These are phyloP conservation scores for Globisporangium cylindrosporum DNA, from an alignment of 352 stramenopile species.

Conservation along the genomic window DNA sequence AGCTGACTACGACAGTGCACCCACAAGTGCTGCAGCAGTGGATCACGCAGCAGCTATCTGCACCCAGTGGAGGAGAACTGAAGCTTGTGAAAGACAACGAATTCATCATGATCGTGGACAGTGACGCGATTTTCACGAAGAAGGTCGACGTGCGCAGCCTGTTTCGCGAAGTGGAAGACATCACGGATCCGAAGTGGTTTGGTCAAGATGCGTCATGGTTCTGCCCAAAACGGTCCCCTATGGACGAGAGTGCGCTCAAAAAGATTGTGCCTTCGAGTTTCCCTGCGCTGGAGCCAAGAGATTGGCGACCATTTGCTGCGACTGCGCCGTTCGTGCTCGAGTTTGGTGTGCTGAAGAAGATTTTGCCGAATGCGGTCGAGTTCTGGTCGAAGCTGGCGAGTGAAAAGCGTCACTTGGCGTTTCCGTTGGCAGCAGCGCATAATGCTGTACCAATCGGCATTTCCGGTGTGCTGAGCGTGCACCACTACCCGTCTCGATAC, in stretches of 20 bases:
- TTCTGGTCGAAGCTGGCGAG: slow-evolving; percentile 50
- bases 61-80: slow-evolving; percentile 23
- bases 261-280: slow-evolving; percentile 44
- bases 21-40: slow-evolving; percentile 51
- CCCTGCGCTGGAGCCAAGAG: slow-evolving; percentile 33
- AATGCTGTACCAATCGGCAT: slow-evolving; percentile 52
- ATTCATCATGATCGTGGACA: slow-evolving; percentile 79
- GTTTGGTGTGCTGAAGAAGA: slow-evolving; percentile 39
- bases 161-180: slow-evolving; percentile 59
- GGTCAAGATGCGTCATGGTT: slow-evolving; percentile 84
- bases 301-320: slow-evolving; percentile 72
- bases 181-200: slow-evolving; percentile 44
- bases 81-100: slow-evolving; percentile 45
- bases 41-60: slow-evolving; percentile 36
- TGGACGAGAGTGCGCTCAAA: slow-evolving; percentile 34
- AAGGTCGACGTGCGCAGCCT: slow-evolving; percentile 72
- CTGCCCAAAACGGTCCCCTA: slow-evolving; percentile 45
- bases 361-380: slow-evolving; percentile 46
- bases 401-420: slow-evolving; percentile 59
- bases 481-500: slow-evolving; percentile 79
- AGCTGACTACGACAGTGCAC: slow-evolving; percentile 65
- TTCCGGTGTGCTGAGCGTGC: slow-evolving; percentile 66
- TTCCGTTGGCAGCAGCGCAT: slow-evolving; percentile 70
- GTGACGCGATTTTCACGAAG: slow-evolving; percentile 81
- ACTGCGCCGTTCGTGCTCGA: slow-evolving; percentile 75